These are phyloP conservation scores for Pseudogymnoascus sp. DNA, from an alignment of 2,329 filamentous ascomycete genomes.

Conservation along the genomic window DNA sequence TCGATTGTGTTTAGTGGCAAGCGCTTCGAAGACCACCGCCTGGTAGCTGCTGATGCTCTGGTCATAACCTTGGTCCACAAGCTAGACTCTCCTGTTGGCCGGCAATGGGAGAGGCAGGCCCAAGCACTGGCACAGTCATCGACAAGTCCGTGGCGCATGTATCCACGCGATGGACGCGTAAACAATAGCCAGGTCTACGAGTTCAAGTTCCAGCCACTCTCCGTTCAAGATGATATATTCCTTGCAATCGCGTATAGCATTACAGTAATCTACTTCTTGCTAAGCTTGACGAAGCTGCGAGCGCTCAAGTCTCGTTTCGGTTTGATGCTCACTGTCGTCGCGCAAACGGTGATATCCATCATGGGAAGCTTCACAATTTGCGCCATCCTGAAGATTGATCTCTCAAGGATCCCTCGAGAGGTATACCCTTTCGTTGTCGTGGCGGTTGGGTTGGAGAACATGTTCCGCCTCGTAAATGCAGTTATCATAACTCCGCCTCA, in stretches of 20 bases:
- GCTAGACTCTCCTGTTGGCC: slow-evolving; percentile 55
- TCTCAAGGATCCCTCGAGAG: slow-evolving; percentile 66
- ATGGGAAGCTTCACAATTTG: slow-evolving; percentile 75
- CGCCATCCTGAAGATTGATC: slow-evolving; percentile 65
- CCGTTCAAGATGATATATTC: slow-evolving; percentile 55
- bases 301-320: slow-evolving; percentile 71
- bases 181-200: slow-evolving; percentile 60
- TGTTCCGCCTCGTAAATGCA: slow-evolving; percentile 70
- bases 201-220: slow-evolving; percentile 71
- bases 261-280: slow-evolving; percentile 57
- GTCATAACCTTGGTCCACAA: slow-evolving; percentile 71
- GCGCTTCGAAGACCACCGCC: slow-evolving; percentile 57
- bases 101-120: slow-evolving; percentile 57
- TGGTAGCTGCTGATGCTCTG: slow-evolving; percentile 68
- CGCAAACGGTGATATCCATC: slow-evolving; percentile 65
- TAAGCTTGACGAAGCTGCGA: slow-evolving; percentile 60
- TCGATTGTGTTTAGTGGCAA: slow-evolving; percentile 81
- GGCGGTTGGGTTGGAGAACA: slow-evolving; percentile 70
- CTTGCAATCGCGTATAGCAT: slow-evolving; percentile 59
- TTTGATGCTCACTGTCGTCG: slow-evolving; percentile 61
- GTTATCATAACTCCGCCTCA: slow-evolving; percentile 66
- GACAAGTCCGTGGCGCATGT: slow-evolving; percentile 54
- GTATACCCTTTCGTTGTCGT: slow-evolving; percentile 72
- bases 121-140: slow-evolving; percentile 38
- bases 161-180: slow-evolving; percentile 50